Conservation (phyloP, 192 early-diverging fungal genomes). For the Mortierella alpina region DNA sequence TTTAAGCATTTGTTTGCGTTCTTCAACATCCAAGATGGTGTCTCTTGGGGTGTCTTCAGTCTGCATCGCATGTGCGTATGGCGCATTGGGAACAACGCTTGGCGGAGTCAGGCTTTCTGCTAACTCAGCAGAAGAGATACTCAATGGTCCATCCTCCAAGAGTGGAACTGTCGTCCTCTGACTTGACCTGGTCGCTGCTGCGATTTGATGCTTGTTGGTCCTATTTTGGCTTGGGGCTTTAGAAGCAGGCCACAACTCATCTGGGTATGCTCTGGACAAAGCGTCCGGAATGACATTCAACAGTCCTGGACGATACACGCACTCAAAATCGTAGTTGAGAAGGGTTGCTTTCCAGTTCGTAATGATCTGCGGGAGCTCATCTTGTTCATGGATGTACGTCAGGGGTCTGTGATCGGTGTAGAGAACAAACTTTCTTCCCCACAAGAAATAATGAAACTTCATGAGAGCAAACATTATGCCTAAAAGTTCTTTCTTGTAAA, state of each 20-base stretch:
- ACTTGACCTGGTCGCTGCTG: no score
- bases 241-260: neutral
- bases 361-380: slow-evolving; percentile 23
- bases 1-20: no score
- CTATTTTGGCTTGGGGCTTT: neutral
- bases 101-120: no score
- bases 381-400: slow-evolving; percentile 40
- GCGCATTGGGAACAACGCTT: no score
- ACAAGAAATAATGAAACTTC: slow-evolving; percentile 44
- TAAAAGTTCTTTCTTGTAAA: slow-evolving; percentile 36
- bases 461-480: slow-evolving; percentile 27
- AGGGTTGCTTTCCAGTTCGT: slow-evolving; percentile 38
- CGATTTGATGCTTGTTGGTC: no score
- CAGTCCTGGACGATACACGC: slow-evolving; percentile 29
- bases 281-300: slow-evolving; percentile 43
- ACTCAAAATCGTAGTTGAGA: slow-evolving; percentile 28
- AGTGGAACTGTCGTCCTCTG: no score
- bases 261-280: slow-evolving; percentile 17
- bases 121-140: no score
- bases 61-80: slow-evolving; percentile 15
- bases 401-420: slow-evolving; percentile 47
- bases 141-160: no score
- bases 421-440: slow-evolving; percentile 31
- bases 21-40: no score
- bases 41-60: no score